These are phyloP conservation scores for Termitomyces eurrhizus DNA, from an alignment of 768 basidiomycete species.

Conservation along the genomic window DNA sequence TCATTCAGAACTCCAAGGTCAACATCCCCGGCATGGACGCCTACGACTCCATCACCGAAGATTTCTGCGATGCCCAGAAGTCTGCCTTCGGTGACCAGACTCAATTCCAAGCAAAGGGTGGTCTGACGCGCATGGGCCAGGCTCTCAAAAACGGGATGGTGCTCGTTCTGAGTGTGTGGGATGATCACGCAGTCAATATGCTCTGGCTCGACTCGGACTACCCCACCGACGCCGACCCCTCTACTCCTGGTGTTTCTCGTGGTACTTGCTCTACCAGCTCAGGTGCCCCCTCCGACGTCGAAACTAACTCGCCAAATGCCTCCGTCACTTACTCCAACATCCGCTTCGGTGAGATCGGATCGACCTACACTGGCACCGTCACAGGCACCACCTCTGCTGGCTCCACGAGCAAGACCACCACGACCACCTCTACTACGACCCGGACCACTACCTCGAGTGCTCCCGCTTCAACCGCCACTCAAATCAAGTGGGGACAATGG, in stretches of 20 bases:
- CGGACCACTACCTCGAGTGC: background rate
- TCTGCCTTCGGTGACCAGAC: conserved; percentile 40
- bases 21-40: conserved; percentile 42
- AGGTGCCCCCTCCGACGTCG: conserved; percentile 32
- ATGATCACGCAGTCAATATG: conserved; percentile 32
- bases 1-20: background rate
- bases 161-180: conserved; percentile 38
- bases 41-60: conserved; percentile 5
- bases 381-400: conserved; percentile 3
- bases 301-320: conserved; percentile 17
- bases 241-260: conserved; percentile 23
- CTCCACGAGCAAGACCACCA: background rate
- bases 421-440: background rate
- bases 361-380: conserved; percentile 5
- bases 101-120: conserved; percentile 38
- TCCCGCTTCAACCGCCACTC: background rate
- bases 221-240: conserved; percentile 20
- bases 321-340: conserved; percentile 38
- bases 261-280: conserved; percentile 37
- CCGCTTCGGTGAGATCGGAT: conserved; percentile 9
- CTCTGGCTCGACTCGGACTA: conserved; percentile 26
- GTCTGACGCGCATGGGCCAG: conserved; percentile 30
- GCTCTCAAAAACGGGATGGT: conserved; percentile 40
- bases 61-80: conserved; percentile 30
- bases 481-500: conserved; percentile 5